Percentiles rank a stretch among this genome's conserved stretches.
Conservation (phyloP, 148 eudicot species). For the Agrostemma githago region DNA sequence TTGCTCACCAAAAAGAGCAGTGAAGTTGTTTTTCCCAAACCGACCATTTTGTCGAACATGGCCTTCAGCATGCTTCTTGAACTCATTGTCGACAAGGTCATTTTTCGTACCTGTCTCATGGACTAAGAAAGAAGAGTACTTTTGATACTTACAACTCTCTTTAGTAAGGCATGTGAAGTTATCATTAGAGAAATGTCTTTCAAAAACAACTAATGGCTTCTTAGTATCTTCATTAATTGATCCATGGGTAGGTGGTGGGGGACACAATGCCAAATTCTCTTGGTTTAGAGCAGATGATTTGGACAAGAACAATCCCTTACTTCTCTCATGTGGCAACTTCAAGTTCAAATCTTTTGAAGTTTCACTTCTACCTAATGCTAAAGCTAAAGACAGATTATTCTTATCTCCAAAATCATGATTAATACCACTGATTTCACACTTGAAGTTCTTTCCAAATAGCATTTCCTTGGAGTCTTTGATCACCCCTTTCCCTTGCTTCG, state of each 20-base stretch:
- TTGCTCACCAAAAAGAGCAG: constrained; percentile 28
- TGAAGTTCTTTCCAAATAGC: constrained; percentile 19
- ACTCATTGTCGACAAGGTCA: constrained; percentile 19
- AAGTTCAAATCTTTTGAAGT: constrained; percentile 17
- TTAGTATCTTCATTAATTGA: constrained; percentile 22
- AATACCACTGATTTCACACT: constrained; percentile 4
- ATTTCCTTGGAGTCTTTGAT: constrained; percentile 29
- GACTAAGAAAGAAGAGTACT: constrained; percentile 31
- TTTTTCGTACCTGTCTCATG: constrained; percentile 32
- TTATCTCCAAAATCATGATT: constrained; percentile 21
- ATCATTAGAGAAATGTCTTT: constrained; percentile 32
- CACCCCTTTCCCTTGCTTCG: constrained; percentile 23
- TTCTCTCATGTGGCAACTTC: constrained; percentile 17
- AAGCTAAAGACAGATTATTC: constrained; percentile 22
- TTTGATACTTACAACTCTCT: constrained; percentile 27
- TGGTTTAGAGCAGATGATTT: not conserved
- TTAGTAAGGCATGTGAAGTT: constrained; percentile 28
- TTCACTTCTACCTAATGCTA: constrained; percentile 27
- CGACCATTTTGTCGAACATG: constrained; percentile 19
- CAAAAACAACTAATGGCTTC: constrained; percentile 27
- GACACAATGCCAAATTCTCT: not conserved
- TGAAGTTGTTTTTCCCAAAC: constrained; percentile 24
- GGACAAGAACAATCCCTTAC: not conserved
- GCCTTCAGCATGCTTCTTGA: constrained; percentile 26
- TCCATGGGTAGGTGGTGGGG: constrained; percentile 11